These are phyloP conservation scores for Phytomonas sp. DNA, from an alignment of 208 protist species.

Conservation along the genomic window DNA sequence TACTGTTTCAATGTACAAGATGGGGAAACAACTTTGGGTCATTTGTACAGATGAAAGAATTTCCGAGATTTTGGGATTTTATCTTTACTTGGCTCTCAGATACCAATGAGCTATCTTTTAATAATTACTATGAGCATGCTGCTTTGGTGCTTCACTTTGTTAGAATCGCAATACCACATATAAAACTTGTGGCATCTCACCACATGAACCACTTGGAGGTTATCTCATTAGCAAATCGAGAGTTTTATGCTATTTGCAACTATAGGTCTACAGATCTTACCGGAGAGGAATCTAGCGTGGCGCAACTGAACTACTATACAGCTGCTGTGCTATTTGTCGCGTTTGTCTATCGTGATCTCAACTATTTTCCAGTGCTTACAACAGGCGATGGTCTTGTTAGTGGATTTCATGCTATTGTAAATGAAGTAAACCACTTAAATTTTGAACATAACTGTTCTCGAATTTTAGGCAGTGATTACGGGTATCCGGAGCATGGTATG, in stretches of 20 bases:
- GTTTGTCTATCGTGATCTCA: conserved; percentile 76
- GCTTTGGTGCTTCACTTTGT: conserved; percentile 71
- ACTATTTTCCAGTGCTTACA: conserved; percentile 59
- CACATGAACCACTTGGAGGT: conserved; percentile 66
- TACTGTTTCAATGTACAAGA: conserved; percentile 73
- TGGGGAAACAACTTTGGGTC: conserved; percentile 80
- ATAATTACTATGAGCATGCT: conserved; percentile 45
- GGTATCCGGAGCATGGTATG: conserved; percentile 83
- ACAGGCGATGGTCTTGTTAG: conserved; percentile 18
- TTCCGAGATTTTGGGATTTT: conserved; percentile 65
- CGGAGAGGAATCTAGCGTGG: neutral
- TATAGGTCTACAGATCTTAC: conserved; percentile 21
- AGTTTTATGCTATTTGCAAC: conserved; percentile 52
- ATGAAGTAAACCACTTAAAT: conserved; percentile 14
- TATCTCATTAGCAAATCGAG: conserved; percentile 45
- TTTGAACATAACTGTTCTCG: conserved; percentile 14
- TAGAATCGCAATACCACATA: conserved; percentile 68
- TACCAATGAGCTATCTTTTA: conserved; percentile 23
- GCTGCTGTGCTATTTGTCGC: conserved; percentile 66
- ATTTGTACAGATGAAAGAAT: conserved; percentile 59
- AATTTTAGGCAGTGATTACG: conserved; percentile 77
- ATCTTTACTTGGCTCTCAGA: conserved; percentile 66
- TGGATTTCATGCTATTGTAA: conserved; percentile 21
- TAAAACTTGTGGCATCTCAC: conserved; percentile 78
- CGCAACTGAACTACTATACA: conserved; percentile 49